A percentile compares a stretch with the other conserved stretches of the same genome.
Evolutionary conservation across 495 filamentous ascomycete species (phyloP).

Genomic region (Penicillium dipodomyicola): DNA sequence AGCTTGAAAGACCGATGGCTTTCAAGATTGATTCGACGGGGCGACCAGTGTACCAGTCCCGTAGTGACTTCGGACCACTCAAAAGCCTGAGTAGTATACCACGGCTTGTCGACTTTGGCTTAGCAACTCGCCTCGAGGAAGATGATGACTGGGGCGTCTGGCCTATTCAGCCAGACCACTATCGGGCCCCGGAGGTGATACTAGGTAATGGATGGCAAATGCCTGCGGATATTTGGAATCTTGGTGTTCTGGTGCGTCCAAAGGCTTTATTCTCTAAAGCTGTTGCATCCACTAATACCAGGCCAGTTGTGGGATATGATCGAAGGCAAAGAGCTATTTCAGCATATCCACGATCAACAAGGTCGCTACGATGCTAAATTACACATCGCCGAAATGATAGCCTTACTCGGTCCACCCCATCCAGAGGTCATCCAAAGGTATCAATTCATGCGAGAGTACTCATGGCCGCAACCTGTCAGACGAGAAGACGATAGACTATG

Average conservation of each 20-base stretch:
- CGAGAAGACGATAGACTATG: conserved; percentile 38
- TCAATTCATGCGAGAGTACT: conserved; percentile 38
- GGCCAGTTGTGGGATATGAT: conserved; percentile 49
- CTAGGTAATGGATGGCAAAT: conserved; percentile 42
- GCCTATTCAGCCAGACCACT: conserved; percentile 46
- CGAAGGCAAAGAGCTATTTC: conserved; percentile 45
- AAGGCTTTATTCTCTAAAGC: conserved; percentile 19
- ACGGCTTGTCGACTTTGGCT: conserved; percentile 86
- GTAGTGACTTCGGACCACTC: conserved; percentile 42
- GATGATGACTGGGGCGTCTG: conserved; percentile 37
- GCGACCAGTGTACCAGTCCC: conserved; percentile 38
- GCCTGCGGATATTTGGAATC: conserved; percentile 43
- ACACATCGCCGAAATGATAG: conserved; percentile 45
- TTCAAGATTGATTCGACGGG: conserved; percentile 38
- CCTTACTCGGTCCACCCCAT: conserved; percentile 47
- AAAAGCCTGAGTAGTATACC: conserved; percentile 35
- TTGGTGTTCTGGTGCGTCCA: conserved; percentile 46
- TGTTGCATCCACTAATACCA: conserved; percentile 26
- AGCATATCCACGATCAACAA: conserved; percentile 31
- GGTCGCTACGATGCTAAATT: conserved; percentile 34
- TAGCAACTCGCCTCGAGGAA: conserved; percentile 63
- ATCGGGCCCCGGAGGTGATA: conserved; percentile 47
- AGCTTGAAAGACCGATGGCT: conserved; percentile 38
- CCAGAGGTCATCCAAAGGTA: conserved; percentile 41
- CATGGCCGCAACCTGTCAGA: conserved; percentile 33